Conservation (phyloP, 2,329 filamentous ascomycete species). For the Esteya vermicola region DNA sequence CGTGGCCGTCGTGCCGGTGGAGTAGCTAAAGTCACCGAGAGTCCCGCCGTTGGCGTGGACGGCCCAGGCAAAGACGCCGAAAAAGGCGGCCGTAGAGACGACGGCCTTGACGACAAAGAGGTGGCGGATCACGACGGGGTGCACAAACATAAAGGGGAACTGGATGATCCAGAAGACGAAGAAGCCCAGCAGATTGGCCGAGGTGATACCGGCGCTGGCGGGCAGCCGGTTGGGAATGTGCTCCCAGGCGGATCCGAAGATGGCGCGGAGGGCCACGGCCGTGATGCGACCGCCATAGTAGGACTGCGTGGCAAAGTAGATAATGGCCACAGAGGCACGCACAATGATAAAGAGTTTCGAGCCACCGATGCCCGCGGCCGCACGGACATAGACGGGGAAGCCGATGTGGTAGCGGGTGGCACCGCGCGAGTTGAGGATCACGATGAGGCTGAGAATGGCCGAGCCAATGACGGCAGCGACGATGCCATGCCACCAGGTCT, state of each 20-base stretch:
- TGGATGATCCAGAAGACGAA: conserved; percentile 21
- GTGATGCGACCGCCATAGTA: conserved; percentile 7
- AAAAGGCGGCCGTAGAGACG: conserved; percentile 19
- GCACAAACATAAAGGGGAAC: conserved; percentile 23
- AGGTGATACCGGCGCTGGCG: conserved; percentile 20
- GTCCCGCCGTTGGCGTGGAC: conserved; percentile 21
- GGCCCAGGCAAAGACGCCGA: conserved; percentile 18
- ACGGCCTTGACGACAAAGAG: conserved; percentile 15
- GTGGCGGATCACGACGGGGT: conserved; percentile 21
- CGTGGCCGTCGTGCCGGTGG: not conserved
- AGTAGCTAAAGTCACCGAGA: conserved; percentile 1
- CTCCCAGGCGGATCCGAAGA: conserved; percentile 7
- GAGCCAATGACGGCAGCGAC: conserved; percentile 18
- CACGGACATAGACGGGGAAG: conserved; percentile 18
- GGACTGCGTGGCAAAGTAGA: conserved; percentile 8
- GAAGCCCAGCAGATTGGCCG: conserved; percentile 19
- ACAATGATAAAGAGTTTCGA: conserved; percentile 23
- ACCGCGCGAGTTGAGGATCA: conserved; percentile 19
- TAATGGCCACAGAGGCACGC: conserved; percentile 12
- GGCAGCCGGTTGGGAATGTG: conserved; percentile 18
- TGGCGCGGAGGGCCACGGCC: conserved; percentile 5
- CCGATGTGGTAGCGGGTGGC: conserved; percentile 20
- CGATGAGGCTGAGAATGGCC: conserved; percentile 16
- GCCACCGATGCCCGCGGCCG: conserved; percentile 20
- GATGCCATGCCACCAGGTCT: conserved; percentile 17